A percentile compares a stretch with the other conserved stretches of the same genome.
phyloP scores from a whole-genome alignment of 305 asterid genomes.

The Solanum hybrid region DNA sequence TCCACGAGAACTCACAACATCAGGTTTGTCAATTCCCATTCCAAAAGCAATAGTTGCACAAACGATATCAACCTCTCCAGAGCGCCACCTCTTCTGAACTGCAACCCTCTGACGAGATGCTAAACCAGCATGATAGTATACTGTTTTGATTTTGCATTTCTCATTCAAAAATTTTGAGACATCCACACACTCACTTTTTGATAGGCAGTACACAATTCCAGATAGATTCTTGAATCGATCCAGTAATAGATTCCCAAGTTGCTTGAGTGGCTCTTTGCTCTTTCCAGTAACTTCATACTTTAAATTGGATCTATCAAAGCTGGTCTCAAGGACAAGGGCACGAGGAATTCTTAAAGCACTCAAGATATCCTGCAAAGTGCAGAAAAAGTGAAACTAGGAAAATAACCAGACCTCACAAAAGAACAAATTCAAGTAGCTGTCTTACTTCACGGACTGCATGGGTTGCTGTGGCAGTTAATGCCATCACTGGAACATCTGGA shows the following conservation, averaged over 20 bases:
- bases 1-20: conserved; percentile 60
- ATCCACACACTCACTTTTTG: conserved; percentile 78
- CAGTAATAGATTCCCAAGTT: conserved; percentile 63
- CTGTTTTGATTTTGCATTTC: conserved; percentile 70
- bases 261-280: conserved; percentile 75
- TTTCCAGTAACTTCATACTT: conserved; percentile 78
- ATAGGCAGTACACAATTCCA: conserved; percentile 93
- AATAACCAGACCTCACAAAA: background rate
- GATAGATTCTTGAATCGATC: conserved; percentile 57
- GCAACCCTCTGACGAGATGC: conserved; percentile 76
- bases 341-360: conserved; percentile 61
- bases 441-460: conserved; percentile 70
- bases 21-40: conserved; percentile 98
- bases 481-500: conserved; percentile 83
- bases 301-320: conserved; percentile 89
- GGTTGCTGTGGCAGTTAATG: conserved; percentile 98
- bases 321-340: conserved; percentile 75
- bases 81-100: conserved; percentile 82
- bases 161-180: conserved; percentile 67
- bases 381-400: conserved; percentile 6
- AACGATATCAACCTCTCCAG: conserved; percentile 76
- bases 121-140: conserved; percentile 86
- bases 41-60: conserved; percentile 99
- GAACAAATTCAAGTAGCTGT: conserved; percentile 8
- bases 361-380: conserved; percentile 59